phyloP scores from a whole-genome alignment of 331 rosid genomes.

The Ulmus americana region DNA sequence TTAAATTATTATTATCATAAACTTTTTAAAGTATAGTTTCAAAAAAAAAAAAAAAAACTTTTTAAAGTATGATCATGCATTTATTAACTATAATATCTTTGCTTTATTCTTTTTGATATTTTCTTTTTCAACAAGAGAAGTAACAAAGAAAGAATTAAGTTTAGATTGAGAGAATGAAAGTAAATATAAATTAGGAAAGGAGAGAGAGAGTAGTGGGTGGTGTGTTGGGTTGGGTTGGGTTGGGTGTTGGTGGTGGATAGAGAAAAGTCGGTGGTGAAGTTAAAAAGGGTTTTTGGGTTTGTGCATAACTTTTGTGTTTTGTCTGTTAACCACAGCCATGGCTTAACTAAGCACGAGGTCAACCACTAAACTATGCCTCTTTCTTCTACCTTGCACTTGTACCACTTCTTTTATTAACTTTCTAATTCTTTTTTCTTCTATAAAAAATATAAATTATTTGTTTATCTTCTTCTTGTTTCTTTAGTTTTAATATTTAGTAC shows the following conservation, averaged over 20 bases:
- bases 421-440: background rate
- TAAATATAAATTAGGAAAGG: slow-evolving; percentile 35
- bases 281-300: slow-evolving; percentile 22
- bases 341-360: slow-evolving; percentile 59
- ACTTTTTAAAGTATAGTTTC: too few species aligned
- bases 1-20: slow-evolving; percentile 17
- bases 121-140: slow-evolving; percentile 4
- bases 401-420: slow-evolving; percentile 25
- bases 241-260: slow-evolving; percentile 19
- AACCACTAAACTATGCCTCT: slow-evolving; percentile 52
- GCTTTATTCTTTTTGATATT: slow-evolving; percentile 7
- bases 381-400: slow-evolving; percentile 14
- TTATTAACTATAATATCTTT: slow-evolving; percentile 31
- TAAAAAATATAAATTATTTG: too few species aligned
- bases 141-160: background rate
- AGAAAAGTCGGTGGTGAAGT: slow-evolving; percentile 39
- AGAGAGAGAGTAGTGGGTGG: slow-evolving; percentile 24
- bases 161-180: slow-evolving; percentile 17
- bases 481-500: background rate
- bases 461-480: too few species aligned
- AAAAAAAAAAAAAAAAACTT: background rate
- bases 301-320: slow-evolving; percentile 29
- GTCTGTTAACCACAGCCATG: slow-evolving; percentile 37
- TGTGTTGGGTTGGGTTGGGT: background rate
- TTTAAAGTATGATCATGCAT: slow-evolving; percentile 32